Evolutionary conservation across 1,139 yeast genomes (phyloP).

Genomic region (Debaryomyces robertsiae): DNA sequence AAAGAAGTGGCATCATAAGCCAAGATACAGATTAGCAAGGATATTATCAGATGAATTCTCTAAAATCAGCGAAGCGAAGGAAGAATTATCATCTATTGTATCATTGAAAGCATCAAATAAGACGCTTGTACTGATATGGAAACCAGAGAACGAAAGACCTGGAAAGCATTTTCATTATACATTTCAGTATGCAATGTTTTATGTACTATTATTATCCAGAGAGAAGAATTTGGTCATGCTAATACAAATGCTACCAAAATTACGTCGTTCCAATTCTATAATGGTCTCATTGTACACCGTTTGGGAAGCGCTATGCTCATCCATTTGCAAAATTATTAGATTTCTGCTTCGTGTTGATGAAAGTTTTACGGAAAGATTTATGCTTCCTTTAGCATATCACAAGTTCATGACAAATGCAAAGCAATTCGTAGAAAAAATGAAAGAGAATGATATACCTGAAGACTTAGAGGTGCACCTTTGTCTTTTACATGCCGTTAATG

Average conservation of each 20-base stretch:
- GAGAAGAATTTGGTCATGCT: slow-evolving; percentile 62
- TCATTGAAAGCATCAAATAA: slow-evolving; percentile 70
- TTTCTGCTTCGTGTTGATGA: slow-evolving; percentile 46
- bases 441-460: slow-evolving; percentile 32
- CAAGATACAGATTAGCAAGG: slow-evolving; percentile 71
- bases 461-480: slow-evolving; percentile 37
- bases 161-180: slow-evolving; percentile 90
- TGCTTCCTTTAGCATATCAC: slow-evolving; percentile 49
- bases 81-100: slow-evolving; percentile 64
- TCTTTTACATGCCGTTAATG: slow-evolving; percentile 57
- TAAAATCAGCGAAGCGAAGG: slow-evolving; percentile 57
- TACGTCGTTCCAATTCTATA: slow-evolving; percentile 74
- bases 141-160: slow-evolving; percentile 86
- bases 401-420: slow-evolving; percentile 48
- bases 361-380: slow-evolving; percentile 54
- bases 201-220: slow-evolving; percentile 55
- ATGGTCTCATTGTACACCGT: slow-evolving; percentile 63
- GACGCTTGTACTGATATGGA: slow-evolving; percentile 85
- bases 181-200: slow-evolving; percentile 66
- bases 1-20: slow-evolving; percentile 91
- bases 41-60: slow-evolving; percentile 58
- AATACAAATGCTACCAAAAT: slow-evolving; percentile 62
- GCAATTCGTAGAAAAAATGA: slow-evolving; percentile 31
- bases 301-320: slow-evolving; percentile 63
- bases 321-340: slow-evolving; percentile 52